Evolutionary conservation across 1,284 basidiomycete species (phyloP), one percentile per base, ranked within the genome.

Genomic region (Trametes pubescens): DNA sequence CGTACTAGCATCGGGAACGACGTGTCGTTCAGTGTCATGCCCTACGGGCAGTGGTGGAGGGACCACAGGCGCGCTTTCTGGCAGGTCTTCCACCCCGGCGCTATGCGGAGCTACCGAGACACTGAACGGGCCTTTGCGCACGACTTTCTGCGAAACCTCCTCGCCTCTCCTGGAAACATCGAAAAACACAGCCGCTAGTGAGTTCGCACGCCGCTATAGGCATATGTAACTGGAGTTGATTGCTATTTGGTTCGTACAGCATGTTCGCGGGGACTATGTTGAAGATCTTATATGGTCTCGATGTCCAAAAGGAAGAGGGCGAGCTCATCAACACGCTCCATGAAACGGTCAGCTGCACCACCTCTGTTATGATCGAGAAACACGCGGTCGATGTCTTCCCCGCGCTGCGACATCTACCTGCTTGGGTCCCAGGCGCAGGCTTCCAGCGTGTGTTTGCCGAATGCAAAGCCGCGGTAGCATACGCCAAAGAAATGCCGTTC

Each of bases 371-470:
- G 11, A 52, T 62, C 3, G 57, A 60, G 5, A 59, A 38, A 14
- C 61, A 51, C 16, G 34, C 61, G 4, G 61, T 70, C 16, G 69
- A 70, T 11, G 22, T 62, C n/a, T 26, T 75, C 4, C 72, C 72
- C 1, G 57, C 67, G 56, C 26, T 74, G 14, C 56, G 54, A 32
- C 34, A 71, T 48, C 52, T 75, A 3, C 74, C 73, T 0, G 35
- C 51, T 5, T 76, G 74, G 74, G 37, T 74, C 2, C 75, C 73
- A 0, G 75, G 74, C 0, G 67, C 70, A 0, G 65, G 66, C 5
- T 70, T 72, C 44, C 61, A 71, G 51, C 46, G 32, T 8, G 34
- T 43, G 34, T 51, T 56, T 72, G 78, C 69, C 24, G 71, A 73
- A 65, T 72, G 71, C 65, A 64, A 66, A 24, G 58, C 58, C n/a